Conservation (phyloP, 2,329 filamentous ascomycete genomes). For the Seiridium unicorne region DNA sequence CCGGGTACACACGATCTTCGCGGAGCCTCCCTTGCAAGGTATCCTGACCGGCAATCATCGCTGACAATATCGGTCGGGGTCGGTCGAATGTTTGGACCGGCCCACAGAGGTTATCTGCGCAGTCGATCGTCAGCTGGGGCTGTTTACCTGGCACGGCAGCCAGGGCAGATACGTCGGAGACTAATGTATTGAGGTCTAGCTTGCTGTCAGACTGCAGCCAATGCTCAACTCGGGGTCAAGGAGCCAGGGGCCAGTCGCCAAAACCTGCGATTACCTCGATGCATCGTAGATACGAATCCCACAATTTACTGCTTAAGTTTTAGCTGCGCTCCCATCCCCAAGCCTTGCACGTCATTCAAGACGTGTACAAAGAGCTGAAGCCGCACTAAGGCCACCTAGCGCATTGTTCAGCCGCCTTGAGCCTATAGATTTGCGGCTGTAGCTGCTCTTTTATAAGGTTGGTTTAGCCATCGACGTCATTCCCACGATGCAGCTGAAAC, state of each 20-base stretch:
- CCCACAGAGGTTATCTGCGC: too few relatives aligned
- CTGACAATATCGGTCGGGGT: too few relatives aligned
- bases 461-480: conserved; percentile 7
- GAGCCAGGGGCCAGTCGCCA: not conserved
- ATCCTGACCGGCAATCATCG: too few relatives aligned
- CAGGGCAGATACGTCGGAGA: too few relatives aligned
- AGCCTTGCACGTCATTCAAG: not conserved
- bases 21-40: too few relatives aligned
- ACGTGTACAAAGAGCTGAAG: not conserved
- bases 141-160: too few relatives aligned
- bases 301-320: not conserved
- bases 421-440: not conserved
- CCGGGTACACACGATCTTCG: not conserved
- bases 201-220: not conserved
- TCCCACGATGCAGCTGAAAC: not conserved
- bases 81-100: too few relatives aligned
- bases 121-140: too few relatives aligned
- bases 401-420: not conserved
- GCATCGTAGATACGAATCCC: not conserved
- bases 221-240: not conserved
- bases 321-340: not conserved
- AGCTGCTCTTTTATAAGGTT: not conserved
- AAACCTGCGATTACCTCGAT: not conserved
- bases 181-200: not conserved
- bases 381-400: not conserved